Conservation (phyloP, 495 filamentous ascomycete genomes). For the Letharia columbiana region DNA sequence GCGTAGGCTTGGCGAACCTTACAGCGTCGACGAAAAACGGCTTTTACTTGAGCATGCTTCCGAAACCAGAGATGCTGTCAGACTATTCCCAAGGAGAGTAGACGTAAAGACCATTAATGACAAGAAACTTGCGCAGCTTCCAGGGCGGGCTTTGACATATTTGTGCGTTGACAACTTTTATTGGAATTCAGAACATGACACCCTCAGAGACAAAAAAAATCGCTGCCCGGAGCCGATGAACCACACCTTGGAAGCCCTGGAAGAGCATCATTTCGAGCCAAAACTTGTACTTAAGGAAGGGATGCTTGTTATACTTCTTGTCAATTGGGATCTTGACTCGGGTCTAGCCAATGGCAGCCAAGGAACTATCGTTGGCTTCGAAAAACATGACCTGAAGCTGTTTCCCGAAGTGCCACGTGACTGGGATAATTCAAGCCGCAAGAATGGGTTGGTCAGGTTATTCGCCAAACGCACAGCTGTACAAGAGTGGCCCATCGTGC, state of each 20-base stretch:
- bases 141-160: conserved; percentile 16
- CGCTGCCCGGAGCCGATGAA: conserved; percentile 18
- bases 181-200: conserved; percentile 19
- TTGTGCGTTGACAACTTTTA: conserved; percentile 26
- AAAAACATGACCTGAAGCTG: conserved; percentile 15
- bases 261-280: conserved; percentile 11
- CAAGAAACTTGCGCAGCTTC: conserved; percentile 31
- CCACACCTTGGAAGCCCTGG: conserved; percentile 21
- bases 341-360: conserved; percentile 46
- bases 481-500: conserved; percentile 19
- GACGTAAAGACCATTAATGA: conserved; percentile 37
- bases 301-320: conserved; percentile 40
- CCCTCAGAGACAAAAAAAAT: conserved; percentile 23
- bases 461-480: conserved; percentile 24
- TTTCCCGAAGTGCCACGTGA: conserved; percentile 11
- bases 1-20: conserved; percentile 36
- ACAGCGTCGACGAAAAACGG: conserved; percentile 33
- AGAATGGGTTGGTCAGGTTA: conserved; percentile 26
- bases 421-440: conserved; percentile 21
- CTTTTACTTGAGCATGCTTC: conserved; percentile 40
- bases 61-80: conserved; percentile 36
- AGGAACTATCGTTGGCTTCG: conserved; percentile 38
- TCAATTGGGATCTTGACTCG: conserved; percentile 31
- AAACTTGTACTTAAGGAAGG: conserved; percentile 33
- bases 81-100: conserved; percentile 36